Percentiles rank a stretch among this genome's conserved stretches.
Conservation (phyloP, 2,329 filamentous ascomycete species). For the Epichloe baconii region DNA sequence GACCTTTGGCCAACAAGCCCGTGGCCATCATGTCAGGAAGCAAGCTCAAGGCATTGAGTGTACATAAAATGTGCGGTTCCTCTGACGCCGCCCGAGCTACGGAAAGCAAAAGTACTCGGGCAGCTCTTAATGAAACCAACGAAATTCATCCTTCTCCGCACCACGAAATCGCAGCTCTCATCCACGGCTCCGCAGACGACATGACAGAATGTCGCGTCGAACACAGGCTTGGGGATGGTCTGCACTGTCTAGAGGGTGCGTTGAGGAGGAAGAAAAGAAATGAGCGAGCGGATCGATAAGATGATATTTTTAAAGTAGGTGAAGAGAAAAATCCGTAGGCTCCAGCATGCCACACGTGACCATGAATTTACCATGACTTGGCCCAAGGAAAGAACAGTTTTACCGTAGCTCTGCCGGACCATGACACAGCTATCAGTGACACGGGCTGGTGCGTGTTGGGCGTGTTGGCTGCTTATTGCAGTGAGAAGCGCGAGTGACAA, state of each 20-base stretch:
- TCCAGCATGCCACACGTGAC: constrained; percentile 8
- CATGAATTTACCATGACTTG: too few species aligned
- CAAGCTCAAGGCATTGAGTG: neutral
- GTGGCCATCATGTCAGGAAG: neutral
- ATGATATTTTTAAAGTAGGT: neutral
- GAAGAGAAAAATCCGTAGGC: neutral
- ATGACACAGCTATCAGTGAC: neutral
- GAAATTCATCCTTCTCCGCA: constrained; percentile 35
- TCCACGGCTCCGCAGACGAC: constrained; percentile 41
- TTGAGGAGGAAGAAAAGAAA: constrained; percentile 37
- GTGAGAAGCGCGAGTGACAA: neutral
- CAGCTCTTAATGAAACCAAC: constrained; percentile 45
- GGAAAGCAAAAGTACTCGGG: constrained; percentile 29
- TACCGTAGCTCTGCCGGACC: constrained; percentile 9
- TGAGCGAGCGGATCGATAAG: constrained; percentile 14
- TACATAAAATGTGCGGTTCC: constrained; percentile 21
- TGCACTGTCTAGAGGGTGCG: constrained; percentile 83
- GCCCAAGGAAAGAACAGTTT: neutral
- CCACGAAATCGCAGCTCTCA: constrained; percentile 46
- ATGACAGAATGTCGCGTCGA: constrained; percentile 56
- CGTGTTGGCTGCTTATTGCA: neutral
- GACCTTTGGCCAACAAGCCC: neutral
- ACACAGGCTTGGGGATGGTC: constrained; percentile 50
- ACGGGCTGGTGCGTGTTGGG: neutral
- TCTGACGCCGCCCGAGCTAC: constrained; percentile 30